phyloP scores from a whole-genome alignment of 306 rosid genomes.

The Begonia peltatifolia region DNA sequence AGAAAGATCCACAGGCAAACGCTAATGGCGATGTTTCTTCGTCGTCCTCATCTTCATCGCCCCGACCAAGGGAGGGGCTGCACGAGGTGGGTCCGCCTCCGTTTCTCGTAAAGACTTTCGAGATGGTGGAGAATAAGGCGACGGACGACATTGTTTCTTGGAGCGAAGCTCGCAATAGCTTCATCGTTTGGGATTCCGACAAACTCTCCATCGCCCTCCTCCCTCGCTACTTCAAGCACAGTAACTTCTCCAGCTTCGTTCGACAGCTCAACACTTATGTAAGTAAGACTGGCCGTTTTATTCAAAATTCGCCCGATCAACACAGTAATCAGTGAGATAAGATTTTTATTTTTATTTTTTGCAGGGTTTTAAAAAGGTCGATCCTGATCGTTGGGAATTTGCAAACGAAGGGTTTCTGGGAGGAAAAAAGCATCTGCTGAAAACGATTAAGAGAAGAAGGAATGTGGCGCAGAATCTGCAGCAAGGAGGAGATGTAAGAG shows the following conservation, averaged over 20 bases:
- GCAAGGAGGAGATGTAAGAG: constrained; percentile 20
- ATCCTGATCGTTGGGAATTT: constrained; percentile 94
- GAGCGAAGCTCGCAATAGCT: constrained; percentile 79
- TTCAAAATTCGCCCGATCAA: constrained; percentile 4
- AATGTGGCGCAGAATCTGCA: constrained; percentile 26
- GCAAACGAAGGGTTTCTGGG: constrained; percentile 87
- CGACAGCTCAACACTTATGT: constrained; percentile 98
- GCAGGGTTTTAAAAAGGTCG: constrained; percentile 90
- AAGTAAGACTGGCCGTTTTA: constrained; percentile 18
- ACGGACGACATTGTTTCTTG: constrained; percentile 75
- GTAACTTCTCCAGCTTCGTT: constrained; percentile 87
- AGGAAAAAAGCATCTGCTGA: constrained; percentile 60
- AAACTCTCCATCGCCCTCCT: constrained; percentile 49
- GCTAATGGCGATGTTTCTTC: constrained; percentile 25
- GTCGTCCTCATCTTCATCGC: constrained; percentile 44
- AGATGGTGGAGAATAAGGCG: constrained; percentile 80
- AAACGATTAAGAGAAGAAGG: constrained; percentile 80
- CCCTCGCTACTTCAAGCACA: constrained; percentile 88
- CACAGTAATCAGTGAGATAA: constrained; percentile 33
- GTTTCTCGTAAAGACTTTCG: constrained; percentile 73
- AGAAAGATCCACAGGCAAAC: constrained; percentile 23
- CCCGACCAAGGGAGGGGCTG: constrained; percentile 69
- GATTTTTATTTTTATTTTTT: neutral
- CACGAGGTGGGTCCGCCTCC: constrained; percentile 89
- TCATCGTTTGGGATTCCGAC: constrained; percentile 85